phyloP scores from a whole-genome alignment of 2,329 filamentous ascomycete genomes.

The Arthrobotrys pseudoclavata region DNA sequence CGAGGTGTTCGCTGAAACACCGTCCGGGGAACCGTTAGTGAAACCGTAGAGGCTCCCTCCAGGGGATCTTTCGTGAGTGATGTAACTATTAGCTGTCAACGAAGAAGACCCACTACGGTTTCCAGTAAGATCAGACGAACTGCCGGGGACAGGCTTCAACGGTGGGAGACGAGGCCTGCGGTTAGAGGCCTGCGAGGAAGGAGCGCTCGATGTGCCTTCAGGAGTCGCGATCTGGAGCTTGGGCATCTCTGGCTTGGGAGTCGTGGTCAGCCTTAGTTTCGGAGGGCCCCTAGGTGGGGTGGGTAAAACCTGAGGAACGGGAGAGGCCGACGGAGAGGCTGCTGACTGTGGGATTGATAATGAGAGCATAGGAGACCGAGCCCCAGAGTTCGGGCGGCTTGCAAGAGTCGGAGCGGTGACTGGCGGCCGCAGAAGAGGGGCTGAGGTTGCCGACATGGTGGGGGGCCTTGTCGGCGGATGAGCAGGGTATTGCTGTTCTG shows the following conservation, averaged over 20 bases:
- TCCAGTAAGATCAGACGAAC: conserved; percentile 45
- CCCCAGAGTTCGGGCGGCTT: conserved; percentile 56
- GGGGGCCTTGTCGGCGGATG: conserved; percentile 50
- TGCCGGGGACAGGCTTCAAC: conserved; percentile 45
- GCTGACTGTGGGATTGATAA: conserved; percentile 61
- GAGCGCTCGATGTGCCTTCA: conserved; percentile 51
- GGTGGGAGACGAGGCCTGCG: conserved; percentile 46
- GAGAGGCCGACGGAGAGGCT: conserved; percentile 44
- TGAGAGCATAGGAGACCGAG: conserved; percentile 60
- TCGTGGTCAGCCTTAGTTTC: conserved; percentile 62
- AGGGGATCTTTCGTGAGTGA: conserved; percentile 50
- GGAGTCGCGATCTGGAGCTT: conserved; percentile 57
- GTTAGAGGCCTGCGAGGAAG: conserved; percentile 50
- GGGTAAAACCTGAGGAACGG: conserved; percentile 50
- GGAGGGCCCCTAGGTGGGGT: conserved; percentile 61
- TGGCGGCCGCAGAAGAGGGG: conserved; percentile 55
- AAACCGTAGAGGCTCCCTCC: conserved; percentile 57
- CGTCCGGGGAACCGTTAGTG: conserved; percentile 55
- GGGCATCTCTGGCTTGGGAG: conserved; percentile 59
- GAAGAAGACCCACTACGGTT: conserved; percentile 37
- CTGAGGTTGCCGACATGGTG: conserved; percentile 60
- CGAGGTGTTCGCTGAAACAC: conserved; percentile 49
- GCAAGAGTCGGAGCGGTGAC: conserved; percentile 54
- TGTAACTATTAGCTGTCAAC: conserved; percentile 48
- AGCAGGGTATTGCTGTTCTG: conserved; percentile 40